Base-by-base conservation (phyloP, 305 asterid species). In the Solanum hybrid region DNA sequence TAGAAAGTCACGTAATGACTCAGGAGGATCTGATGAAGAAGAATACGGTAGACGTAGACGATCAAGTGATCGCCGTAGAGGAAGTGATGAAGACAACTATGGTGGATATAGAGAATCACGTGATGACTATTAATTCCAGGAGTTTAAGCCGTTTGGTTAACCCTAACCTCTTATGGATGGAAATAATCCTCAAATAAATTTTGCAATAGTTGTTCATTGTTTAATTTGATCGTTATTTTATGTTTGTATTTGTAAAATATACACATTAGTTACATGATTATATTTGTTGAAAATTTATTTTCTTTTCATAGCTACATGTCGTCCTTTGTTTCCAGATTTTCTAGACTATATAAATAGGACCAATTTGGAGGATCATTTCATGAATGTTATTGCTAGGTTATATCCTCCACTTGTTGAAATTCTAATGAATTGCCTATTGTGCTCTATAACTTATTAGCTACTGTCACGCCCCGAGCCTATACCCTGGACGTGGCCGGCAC, bases 1-100 rank as follows among this genome's bases (percentile, higher is more conserved):
- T 97, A 93, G 90, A 88, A 89, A 96, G 79, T 95, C 97, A 10
- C 89, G 94, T 0, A 26, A 61, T 68, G 93, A 94, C 83, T 94
- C 91, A 27, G 26, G 4, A 5, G 34, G 68, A 80, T 12, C 32
- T 36, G 86, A 36, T 79, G 57, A 79, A 13, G 87, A 80, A 36
- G 32, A 37, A 6, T n/a, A 79, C 3, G 27, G 85, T 34, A 27
- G 87, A 24, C 65, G n/a, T 81, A 38, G 68, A 81, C 20, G 29
- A 12, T 81, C 87, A 24, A 7, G 34, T 6, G 86, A 24, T 24
- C 3, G 29, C 2, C 27, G 20, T 11, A 24, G 87, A 11, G 68
- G 86, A 80, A 11, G 13, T 38, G 68, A 38, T 38, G 86, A 80
- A 24, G 34, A 80, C 4, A 24, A 81, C 5, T 39, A 82, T 13